Percentiles rank a stretch among this genome's conserved stretches.
These are phyloP conservation scores for Gracilariopsis chorda DNA, from an alignment of 23 red algal genomes.

Conservation along the genomic window DNA sequence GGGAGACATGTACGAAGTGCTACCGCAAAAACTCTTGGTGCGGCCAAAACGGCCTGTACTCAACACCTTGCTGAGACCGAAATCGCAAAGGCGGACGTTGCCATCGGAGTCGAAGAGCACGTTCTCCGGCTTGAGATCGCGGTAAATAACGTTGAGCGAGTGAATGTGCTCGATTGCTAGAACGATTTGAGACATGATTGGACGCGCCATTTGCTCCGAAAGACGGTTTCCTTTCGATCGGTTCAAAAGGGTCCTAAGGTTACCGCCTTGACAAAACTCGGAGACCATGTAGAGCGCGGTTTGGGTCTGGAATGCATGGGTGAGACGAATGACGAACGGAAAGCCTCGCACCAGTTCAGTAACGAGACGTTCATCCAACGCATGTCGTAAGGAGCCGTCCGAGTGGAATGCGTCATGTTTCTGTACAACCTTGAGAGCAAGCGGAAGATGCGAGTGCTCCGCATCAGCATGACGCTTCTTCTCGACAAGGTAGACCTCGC, in stretches of 20 bases:
- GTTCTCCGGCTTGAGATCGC: constrained; percentile 92
- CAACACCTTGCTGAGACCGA: constrained; percentile 81
- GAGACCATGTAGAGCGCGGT: constrained; percentile 77
- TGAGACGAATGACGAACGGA: constrained; percentile 81
- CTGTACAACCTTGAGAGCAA: constrained; percentile 75
- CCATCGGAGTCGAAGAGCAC: constrained; percentile 66
- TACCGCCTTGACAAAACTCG: constrained; percentile 84
- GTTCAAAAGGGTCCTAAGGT: constrained; percentile 53
- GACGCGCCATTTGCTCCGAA: constrained; percentile 39
- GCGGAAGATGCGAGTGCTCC: background rate
- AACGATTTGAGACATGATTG: constrained; percentile 64
- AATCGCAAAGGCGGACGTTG: constrained; percentile 82
- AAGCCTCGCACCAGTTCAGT: constrained; percentile 61
- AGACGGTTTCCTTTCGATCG: background rate
- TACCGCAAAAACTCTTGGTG: constrained; percentile 78
- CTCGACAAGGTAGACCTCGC: constrained; percentile 52
- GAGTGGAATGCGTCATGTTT: constrained; percentile 61
- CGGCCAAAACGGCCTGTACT: constrained; percentile 41
- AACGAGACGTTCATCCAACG: constrained; percentile 78
- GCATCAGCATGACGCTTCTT: background rate
- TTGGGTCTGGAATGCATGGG: constrained; percentile 81
- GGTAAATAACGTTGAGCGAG: constrained; percentile 60
- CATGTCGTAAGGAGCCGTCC: constrained; percentile 48
- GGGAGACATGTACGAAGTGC: constrained; percentile 73
- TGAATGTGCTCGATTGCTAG: constrained; percentile 82